phyloP scores from a whole-genome alignment of 2,329 filamentous ascomycete species.

The Exophiala dermatitidis region DNA sequence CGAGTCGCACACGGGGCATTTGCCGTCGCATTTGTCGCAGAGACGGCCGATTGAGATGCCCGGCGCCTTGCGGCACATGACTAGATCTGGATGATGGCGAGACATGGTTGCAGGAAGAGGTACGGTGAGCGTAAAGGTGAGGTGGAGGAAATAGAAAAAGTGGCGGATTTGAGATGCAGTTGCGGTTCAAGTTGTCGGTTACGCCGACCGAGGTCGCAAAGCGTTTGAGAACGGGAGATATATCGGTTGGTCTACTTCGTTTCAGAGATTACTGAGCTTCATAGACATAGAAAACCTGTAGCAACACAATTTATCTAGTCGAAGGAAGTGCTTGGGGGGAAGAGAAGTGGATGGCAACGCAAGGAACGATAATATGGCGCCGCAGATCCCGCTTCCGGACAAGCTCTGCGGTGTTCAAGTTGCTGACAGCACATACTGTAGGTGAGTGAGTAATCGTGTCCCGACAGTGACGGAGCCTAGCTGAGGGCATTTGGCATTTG shows the following conservation, averaged over 20 bases:
- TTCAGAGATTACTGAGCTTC: not conserved
- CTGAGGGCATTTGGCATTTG: too few relatives aligned
- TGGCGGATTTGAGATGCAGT: not conserved
- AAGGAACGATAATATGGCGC: not conserved
- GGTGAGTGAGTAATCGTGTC: too few relatives aligned
- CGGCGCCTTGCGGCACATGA: slow-evolving; percentile 98
- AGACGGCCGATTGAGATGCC: slow-evolving; percentile 97
- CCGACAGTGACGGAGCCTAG: too few relatives aligned
- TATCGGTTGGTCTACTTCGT: not conserved
- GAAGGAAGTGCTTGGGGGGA: not conserved
- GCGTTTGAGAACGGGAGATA: not conserved
- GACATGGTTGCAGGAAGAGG: slow-evolving; percentile 57
- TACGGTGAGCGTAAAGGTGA: not conserved
- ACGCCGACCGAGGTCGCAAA: too few relatives aligned
- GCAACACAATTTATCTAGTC: not conserved
- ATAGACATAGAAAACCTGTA: not conserved
- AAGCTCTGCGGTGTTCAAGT: too few relatives aligned
- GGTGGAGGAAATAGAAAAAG: not conserved
- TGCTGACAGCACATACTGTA: too few relatives aligned
- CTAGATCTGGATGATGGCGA: slow-evolving; percentile 93
- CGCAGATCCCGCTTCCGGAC: too few relatives aligned
- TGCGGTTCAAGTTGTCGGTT: too few relatives aligned
- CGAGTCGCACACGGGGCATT: slow-evolving; percentile 97
- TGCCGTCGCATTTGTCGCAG: slow-evolving; percentile 99
- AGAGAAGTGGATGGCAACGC: slow-evolving; percentile 2